These are phyloP conservation scores for Piper betle DNA, from an alignment of 164 flowering plant species.

Conservation along the genomic window DNA sequence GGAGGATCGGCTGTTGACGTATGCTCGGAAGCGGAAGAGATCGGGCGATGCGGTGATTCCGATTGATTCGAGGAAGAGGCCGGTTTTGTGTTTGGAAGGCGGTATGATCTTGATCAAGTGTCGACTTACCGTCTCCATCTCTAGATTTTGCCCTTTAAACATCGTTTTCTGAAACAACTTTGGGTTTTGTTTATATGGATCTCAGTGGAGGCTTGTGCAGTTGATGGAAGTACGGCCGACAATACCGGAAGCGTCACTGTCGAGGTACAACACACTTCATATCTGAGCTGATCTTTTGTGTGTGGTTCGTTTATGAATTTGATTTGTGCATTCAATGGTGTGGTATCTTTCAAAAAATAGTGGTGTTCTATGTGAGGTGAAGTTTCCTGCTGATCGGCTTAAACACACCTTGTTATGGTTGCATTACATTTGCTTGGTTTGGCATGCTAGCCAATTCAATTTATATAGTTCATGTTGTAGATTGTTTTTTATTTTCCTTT, in stretches of 20 bases:
- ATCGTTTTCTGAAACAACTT: background rate
- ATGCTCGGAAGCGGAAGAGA: conserved; percentile 31
- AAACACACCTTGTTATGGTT: too few species aligned
- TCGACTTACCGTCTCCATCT: background rate
- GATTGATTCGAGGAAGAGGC: conserved; percentile 16
- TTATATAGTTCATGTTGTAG: background rate
- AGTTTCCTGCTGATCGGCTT: background rate
- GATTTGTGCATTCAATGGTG: background rate
- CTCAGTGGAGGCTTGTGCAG: conserved; percentile 9
- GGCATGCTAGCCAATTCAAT: background rate
- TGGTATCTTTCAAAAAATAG: background rate
- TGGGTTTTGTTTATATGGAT: background rate
- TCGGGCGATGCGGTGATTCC: background rate
- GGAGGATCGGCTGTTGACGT: conserved; percentile 11
- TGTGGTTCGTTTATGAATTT: background rate
- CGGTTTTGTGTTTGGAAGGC: conserved; percentile 2
- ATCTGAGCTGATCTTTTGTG: background rate
- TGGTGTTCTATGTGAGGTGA: background rate
- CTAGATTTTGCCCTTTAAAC: background rate
- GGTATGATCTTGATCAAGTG: conserved; percentile 9
- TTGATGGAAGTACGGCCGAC: background rate
- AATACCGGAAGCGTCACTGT: background rate
- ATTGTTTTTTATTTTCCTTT: background rate
- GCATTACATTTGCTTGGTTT: too few species aligned
- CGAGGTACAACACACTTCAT: conserved; percentile 6